Percentiles rank a stretch among this genome's conserved stretches.
Conservation (phyloP, 371 early-diverging fungal species). For the Furculomyces boomerangus region DNA sequence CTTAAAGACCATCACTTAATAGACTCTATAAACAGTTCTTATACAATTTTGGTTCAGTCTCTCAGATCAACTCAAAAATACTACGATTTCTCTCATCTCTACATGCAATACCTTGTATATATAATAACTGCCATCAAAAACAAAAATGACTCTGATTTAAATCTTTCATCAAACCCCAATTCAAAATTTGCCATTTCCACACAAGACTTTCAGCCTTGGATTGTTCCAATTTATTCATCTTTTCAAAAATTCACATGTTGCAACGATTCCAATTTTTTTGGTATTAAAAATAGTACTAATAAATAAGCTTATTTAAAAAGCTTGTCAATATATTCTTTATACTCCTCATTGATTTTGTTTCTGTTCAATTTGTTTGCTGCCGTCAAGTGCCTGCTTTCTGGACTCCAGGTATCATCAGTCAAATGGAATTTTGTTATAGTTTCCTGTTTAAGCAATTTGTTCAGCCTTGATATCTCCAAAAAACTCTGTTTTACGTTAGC, state of each 20-base stretch:
- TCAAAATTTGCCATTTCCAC: too few species aligned
- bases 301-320: not conserved
- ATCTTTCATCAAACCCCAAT: too few species aligned
- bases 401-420: slow-evolving; percentile 68
- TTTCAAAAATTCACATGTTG: not conserved
- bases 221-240: too few species aligned
- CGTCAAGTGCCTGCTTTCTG: slow-evolving; percentile 67
- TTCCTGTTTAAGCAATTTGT: slow-evolving; percentile 55
- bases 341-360: slow-evolving; percentile 39
- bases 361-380: slow-evolving; percentile 81
- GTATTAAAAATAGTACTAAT: not conserved
- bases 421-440: slow-evolving; percentile 44
- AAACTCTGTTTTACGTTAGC: slow-evolving; percentile 4
- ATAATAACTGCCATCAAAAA: too few species aligned
- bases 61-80: too few species aligned
- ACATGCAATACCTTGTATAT: too few species aligned
- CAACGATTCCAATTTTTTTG: not conserved
- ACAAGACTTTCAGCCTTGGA: too few species aligned
- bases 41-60: too few species aligned
- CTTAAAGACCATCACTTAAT: too few species aligned
- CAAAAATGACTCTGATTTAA: too few species aligned
- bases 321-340: slow-evolving; percentile 7
- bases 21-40: too few species aligned
- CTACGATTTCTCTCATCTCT: too few species aligned
- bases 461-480: slow-evolving; percentile 16